Evolutionary conservation across 1,139 yeast species (phyloP), one percentile per base, ranked within the genome.

Genomic region (Scheffersomyces insectosa): DNA sequence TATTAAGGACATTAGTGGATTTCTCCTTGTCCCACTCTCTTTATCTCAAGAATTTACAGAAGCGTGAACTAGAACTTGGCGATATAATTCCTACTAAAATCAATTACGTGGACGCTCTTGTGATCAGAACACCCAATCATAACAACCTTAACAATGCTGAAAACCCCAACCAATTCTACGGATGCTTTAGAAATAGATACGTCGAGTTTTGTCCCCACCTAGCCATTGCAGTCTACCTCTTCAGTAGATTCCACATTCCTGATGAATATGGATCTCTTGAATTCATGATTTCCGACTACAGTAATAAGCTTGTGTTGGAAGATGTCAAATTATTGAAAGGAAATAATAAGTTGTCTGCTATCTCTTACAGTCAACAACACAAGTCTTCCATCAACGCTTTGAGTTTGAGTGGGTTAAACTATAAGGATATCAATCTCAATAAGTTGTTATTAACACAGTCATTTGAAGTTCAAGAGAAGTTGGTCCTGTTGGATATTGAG

Each of bases 191-290:
- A 38, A 59, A 62, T 39, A 56, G 50, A 41, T 50, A 55, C 43
- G 55, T 66, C 27, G 68, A 66, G 48, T 51, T 56, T 37, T 68
- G 74, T 48, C 65, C 68, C 9, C 68, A 62, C 41, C 51, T 63
- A 10, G 60, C 68, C 1, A 44, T 68, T 4, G 57, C 68, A 2
- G 54, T 62, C 11, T 68, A 67, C 42, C 53, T 68, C 23, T 68
- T 67, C 39, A 49, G 57, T 33, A 39, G 71, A 31, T 62, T 65
- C 39, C 72, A 68, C 42, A 51, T 66, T 9, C 60, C 65, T 2
- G 68, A 65, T 45, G 60, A 57, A 28, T 58, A 60, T 42, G 68
- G 66, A 10, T 53, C 62, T 3, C 43, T 56, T 16, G 67, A 62
- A 40, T 52, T 61, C 32, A 42, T 50, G 12, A 39, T 49, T 44